Base-by-base conservation (phyloP, 2,329 filamentous ascomycete species). In the Aspergillus persii region DNA sequence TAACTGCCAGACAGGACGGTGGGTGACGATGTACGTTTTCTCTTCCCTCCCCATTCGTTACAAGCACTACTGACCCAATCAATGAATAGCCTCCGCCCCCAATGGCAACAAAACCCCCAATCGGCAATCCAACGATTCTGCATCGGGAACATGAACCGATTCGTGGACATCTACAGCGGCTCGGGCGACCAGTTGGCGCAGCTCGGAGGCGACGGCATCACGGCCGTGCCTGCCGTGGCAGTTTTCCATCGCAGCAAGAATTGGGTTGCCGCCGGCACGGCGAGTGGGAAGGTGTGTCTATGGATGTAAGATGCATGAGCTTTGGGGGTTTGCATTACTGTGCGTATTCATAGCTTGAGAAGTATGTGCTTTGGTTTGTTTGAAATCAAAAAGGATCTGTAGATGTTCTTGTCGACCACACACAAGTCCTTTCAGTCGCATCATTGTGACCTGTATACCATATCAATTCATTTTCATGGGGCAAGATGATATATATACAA, bases 121-220 rank as follows among this genome's bases (percentile, higher is more conserved):
- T 91, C 95, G 59, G 88, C 88, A 7, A 86, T 96, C 4, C 89
- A 96, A 63, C 92, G 94, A 61, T 92, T 99, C 68, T 90, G 87
- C 27, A 94, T 99, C 58, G 95, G 91, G 1, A 99, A 98, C 67
- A 98, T 98, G 95, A 96, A 96, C 71, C 86, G 95, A 1, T 98
- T 97, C 68, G 91, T 98, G 1, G 95, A 99, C 70, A 84, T 99
- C 0, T 99, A 90, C 73, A 89, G 89, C 0, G 83, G 87, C 0
- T 85, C 89, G 52, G 95, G 95, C 0, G 88, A 92, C 68, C 94
- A 98, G 73, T 77, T 98, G 3, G 94, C 91, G 0, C 94, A 98
- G 74, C 78, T 99, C 3, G 92, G 89, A 1, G 92, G 92, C 0
- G 92, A 96, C 0, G 91, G 89, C 11, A 96, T 99, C 66, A 96